Base-by-base conservation (phyloP, 169 alveolate species). In the Plasmodium ovale region DNA sequence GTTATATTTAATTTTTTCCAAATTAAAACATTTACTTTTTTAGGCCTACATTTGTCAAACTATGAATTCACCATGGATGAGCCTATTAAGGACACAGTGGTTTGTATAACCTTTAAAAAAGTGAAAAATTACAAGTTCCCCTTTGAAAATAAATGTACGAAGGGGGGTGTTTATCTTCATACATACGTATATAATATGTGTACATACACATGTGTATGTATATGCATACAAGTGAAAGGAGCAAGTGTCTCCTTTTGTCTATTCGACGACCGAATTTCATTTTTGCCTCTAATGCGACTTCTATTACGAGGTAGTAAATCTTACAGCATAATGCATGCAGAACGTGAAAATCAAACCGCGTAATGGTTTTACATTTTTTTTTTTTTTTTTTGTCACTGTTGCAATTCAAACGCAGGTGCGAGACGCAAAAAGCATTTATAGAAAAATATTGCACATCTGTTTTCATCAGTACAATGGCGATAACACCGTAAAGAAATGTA, bases 1-100 rank as follows among this genome's bases (percentile, higher is more conserved):
- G 21, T 29, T 19, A 35, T 27, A 27, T 29, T 23, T 21, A 35
- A 29, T 37, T n/a, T n/a, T n/a, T n/a, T n/a, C n/a, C n/a, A n/a
- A n/a, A n/a, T n/a, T n/a, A n/a, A n/a, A n/a, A n/a, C n/a, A n/a
- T n/a, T n/a, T n/a, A n/a, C n/a, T n/a, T n/a, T n/a, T n/a, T 10
- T 10, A 59, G 72, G 39, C 14, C 21, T 33, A 62, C 88, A 44
- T 59, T 42, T 59, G 4, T 21, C 60, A 31, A 74, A 74, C 60
- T 74, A 74, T 74, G 88, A 74, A 35, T 74, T 74, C 44, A 35
- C 71, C 6, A 74, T 74, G 88, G 88, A 74, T 74, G 88, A 74
- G 35, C 88, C 88, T 23, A 53, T 74, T 42, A 59, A 59, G 53
- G 88, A 74, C 65, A 74, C 88, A 25, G 67, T 74, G 88, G 88